Percentiles rank a stretch among this genome's conserved stretches.
Conservation (phyloP, 257 asterid genomes). For the Fraxinus americana region DNA sequence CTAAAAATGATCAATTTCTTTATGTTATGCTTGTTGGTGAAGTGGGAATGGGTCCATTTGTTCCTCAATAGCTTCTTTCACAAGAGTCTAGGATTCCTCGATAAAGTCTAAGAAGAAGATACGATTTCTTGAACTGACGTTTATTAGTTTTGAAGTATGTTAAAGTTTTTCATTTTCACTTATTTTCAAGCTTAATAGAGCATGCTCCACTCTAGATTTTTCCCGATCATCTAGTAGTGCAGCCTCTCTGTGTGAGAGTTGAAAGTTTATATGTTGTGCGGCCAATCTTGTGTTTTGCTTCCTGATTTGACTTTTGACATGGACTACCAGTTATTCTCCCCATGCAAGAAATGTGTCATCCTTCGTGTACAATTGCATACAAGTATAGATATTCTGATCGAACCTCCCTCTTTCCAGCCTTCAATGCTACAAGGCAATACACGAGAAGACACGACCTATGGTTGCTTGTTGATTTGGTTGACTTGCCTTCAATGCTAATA, state of each 20-base stretch:
- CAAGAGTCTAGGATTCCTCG: neutral
- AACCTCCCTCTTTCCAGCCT: constrained; percentile 87
- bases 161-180: neutral
- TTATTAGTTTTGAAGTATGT: neutral
- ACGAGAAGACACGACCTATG: constrained; percentile 36
- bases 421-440: constrained; percentile 70
- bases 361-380: constrained; percentile 71
- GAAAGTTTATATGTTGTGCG: neutral
- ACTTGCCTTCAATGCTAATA: neutral
- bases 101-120: neutral
- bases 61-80: neutral
- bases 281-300: neutral
- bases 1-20: neutral
- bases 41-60: neutral
- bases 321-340: constrained; percentile 73
- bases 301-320: constrained; percentile 22
- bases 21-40: neutral
- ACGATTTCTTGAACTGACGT: neutral
- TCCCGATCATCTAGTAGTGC: neutral
- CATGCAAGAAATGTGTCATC: constrained; percentile 78
- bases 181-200: neutral
- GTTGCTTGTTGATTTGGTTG: constrained; percentile 45
- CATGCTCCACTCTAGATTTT: neutral
- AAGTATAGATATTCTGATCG: constrained; percentile 76
- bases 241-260: neutral